A percentile compares a stretch with the other conserved stretches of the same genome.
phyloP scores from a whole-genome alignment of 352 stramenopile genomes.

The Elongisporangium prolatum region DNA sequence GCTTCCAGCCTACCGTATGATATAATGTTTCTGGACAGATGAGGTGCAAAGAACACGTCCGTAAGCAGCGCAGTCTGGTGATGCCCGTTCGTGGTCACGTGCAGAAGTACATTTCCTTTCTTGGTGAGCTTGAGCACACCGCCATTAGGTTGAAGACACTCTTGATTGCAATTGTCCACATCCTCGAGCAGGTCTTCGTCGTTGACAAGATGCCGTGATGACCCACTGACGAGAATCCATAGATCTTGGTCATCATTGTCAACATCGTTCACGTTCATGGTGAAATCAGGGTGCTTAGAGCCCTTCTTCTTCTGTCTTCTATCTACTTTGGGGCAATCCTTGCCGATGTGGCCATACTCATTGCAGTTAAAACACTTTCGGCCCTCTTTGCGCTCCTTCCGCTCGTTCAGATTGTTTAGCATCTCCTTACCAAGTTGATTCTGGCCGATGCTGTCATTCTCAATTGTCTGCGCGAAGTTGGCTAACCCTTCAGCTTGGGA shows the following conservation, averaged over 20 bases:
- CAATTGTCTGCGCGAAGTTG: constrained; percentile 13
- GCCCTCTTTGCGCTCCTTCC: neutral
- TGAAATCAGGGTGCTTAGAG: constrained; percentile 1
- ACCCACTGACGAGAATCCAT: constrained; percentile 13
- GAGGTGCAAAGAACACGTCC: neutral
- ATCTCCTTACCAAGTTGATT: constrained; percentile 1
- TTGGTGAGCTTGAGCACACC: neutral
- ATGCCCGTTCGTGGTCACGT: too few species aligned
- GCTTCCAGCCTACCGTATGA: constrained; percentile 13
- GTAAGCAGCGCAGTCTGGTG: too few species aligned
- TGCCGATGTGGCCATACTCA: constrained; percentile 4
- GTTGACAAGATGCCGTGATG: constrained; percentile 10
- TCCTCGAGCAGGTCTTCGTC: constrained; percentile 8
- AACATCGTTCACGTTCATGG: constrained; percentile 2
- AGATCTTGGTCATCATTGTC: neutral
- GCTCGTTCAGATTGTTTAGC: constrained; percentile 8
- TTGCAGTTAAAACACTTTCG: constrained; percentile 9
- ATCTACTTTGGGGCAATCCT: constrained; percentile 1
- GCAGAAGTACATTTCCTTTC: too few species aligned
- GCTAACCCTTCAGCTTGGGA: constrained; percentile 17
- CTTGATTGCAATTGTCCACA: constrained; percentile 2
- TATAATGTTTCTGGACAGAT: constrained; percentile 14
- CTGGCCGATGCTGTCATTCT: constrained; percentile 1
- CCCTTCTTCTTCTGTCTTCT: neutral
- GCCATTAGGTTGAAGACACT: constrained; percentile 6